Evolutionary conservation across 352 stramenopile species (phyloP).

Genomic region (Halophytophthora polymorphica): DNA sequence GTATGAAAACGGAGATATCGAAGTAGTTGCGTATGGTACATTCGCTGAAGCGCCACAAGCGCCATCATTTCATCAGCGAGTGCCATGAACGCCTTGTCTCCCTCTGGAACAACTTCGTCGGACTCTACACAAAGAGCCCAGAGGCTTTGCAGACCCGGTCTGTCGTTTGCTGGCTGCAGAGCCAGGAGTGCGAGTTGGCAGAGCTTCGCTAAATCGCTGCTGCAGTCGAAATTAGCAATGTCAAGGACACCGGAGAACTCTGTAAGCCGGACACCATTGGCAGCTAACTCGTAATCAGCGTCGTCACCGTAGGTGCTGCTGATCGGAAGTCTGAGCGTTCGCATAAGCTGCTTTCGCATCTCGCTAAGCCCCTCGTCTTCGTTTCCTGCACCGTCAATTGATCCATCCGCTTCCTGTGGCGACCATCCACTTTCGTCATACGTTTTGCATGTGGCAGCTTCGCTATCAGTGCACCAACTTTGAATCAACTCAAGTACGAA

Average conservation of each 20-base stretch:
- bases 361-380: slow-evolving; percentile 5
- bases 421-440: too few species aligned
- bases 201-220: slow-evolving; percentile 9
- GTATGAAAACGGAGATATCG: slow-evolving; percentile 1
- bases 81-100: not conserved
- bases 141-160: slow-evolving; percentile 11
- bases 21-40: not conserved
- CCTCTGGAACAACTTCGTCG: not conserved
- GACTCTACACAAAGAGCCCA: slow-evolving; percentile 8
- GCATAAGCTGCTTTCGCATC: slow-evolving; percentile 12
- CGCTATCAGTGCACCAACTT: not conserved
- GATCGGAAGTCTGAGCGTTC: not conserved
- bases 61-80: slow-evolving; percentile 8
- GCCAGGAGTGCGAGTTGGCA: slow-evolving; percentile 11
- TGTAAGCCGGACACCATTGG: slow-evolving; percentile 2
- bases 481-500: slow-evolving; percentile 14
- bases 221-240: not conserved
- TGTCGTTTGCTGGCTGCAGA: slow-evolving; percentile 10
- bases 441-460: too few species aligned
- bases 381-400: not conserved
- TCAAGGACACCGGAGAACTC: slow-evolving; percentile 17
- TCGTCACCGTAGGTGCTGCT: not conserved
- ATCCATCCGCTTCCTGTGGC: not conserved
- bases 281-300: not conserved
- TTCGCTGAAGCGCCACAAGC: slow-evolving; percentile 6